A percentile compares a stretch with the other conserved stretches of the same genome.
Conservation (phyloP, 116 monocot genomes). For the Thalassia testudinum region DNA sequence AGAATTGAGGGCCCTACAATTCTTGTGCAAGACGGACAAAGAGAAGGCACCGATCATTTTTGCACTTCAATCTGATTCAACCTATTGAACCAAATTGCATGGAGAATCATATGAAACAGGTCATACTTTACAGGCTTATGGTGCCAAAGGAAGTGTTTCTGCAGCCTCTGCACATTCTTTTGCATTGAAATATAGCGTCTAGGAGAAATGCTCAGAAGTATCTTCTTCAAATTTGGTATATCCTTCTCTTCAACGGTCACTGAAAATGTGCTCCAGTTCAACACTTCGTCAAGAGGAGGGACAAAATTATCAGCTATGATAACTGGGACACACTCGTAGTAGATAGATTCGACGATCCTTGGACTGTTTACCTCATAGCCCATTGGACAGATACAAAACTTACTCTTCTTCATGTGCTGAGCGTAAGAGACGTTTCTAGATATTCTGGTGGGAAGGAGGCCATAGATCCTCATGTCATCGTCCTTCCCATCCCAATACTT, state of each 20-base stretch:
- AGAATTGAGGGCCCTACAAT: too few relatives aligned
- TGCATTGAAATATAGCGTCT: conserved; percentile 21
- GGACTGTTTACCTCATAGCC: conserved; percentile 55
- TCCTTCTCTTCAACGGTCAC: conserved; percentile 32
- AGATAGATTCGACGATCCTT: conserved; percentile 43
- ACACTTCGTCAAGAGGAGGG: conserved; percentile 38
- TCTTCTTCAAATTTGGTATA: conserved; percentile 32
- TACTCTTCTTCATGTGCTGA: conserved; percentile 40
- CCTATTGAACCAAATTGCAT: conserved; percentile 42
- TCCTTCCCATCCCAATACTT: conserved; percentile 23
- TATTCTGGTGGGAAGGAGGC: conserved; percentile 18
- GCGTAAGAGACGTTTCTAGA: conserved; percentile 18
- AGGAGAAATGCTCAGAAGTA: conserved; percentile 18
- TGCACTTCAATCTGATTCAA: conserved; percentile 12
- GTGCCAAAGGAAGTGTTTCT: conserved; percentile 51
- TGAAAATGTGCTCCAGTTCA: conserved; percentile 44
- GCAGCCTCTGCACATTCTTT: conserved; percentile 24
- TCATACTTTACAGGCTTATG: conserved; percentile 29
- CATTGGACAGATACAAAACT: conserved; percentile 54
- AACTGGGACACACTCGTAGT: conserved; percentile 44
- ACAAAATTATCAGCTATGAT: conserved; percentile 60
- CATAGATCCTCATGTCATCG: conserved; percentile 28
- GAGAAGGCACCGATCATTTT: background rate
- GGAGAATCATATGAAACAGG: conserved; percentile 47
- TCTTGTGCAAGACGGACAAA: too few relatives aligned